A percentile compares a stretch with the other conserved stretches of the same genome.
These are phyloP conservation scores for Ceratocystis alfenasii DNA, from an alignment of 2,329 filamentous ascomycete species.

Conservation along the genomic window DNA sequence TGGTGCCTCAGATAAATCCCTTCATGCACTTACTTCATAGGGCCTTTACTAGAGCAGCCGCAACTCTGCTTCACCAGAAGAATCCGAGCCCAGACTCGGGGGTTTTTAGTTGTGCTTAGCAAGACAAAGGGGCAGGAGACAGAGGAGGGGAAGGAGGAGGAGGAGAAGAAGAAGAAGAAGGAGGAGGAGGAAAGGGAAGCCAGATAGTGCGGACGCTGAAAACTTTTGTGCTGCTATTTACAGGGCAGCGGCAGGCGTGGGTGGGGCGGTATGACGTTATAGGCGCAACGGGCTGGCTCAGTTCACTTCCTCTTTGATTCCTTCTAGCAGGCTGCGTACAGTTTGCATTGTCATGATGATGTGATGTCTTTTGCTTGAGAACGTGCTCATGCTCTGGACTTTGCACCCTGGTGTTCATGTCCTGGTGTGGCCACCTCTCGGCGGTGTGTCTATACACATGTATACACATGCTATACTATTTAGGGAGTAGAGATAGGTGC, in stretches of 20 bases:
- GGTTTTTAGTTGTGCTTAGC: background rate
- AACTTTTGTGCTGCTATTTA: constrained; percentile 6
- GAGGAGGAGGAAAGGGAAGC: background rate
- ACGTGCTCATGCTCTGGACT: no score
- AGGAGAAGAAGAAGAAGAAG: no score
- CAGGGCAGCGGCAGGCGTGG: background rate
- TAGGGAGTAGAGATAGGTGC: no score
- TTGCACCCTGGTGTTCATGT: no score
- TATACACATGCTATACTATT: no score
- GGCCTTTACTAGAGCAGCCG: background rate
- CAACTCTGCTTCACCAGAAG: background rate
- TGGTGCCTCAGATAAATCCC: background rate
- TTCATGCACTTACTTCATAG: background rate
- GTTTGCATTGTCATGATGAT: no score
- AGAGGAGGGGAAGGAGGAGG: background rate
- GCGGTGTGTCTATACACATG: background rate
- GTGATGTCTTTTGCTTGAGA: no score
- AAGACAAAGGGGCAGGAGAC: background rate
- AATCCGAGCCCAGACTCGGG: constrained; percentile 10
- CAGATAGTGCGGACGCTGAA: background rate
- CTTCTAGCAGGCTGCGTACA: constrained; percentile 1
- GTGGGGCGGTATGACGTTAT: constrained; percentile 20
- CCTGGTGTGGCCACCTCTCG: no score
- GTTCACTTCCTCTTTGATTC: constrained; percentile 11
- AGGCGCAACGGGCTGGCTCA: constrained; percentile 5